These are phyloP conservation scores for Brasenia schreberi DNA, from an alignment of 164 flowering plant species.

Conservation along the genomic window DNA sequence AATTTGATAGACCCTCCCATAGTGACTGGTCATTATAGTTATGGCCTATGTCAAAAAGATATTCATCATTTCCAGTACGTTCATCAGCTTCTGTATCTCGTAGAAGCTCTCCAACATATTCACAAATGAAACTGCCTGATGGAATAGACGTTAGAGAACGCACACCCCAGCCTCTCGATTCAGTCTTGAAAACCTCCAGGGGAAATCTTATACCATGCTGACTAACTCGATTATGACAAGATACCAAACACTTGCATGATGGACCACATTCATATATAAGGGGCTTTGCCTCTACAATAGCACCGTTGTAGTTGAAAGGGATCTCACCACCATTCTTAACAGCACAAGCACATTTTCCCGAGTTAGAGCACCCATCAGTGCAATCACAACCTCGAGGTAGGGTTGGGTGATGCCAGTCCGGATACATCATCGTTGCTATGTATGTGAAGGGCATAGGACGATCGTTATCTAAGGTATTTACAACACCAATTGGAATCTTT, in stretches of 20 bases:
- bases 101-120: constrained; percentile 63
- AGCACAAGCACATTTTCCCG: constrained; percentile 42
- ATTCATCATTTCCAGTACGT: constrained; percentile 53
- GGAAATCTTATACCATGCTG: constrained; percentile 51
- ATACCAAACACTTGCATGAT: constrained; percentile 59
- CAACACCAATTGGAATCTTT: constrained; percentile 38
- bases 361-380: constrained; percentile 34
- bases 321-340: constrained; percentile 58
- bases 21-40: constrained; percentile 8
- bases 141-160: constrained; percentile 52
- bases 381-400: constrained; percentile 58
- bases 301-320: constrained; percentile 57
- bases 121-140: constrained; percentile 75
- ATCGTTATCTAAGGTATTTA: constrained; percentile 50
- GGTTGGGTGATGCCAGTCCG: constrained; percentile 29
- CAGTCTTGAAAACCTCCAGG: constrained; percentile 67
- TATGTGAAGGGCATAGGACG: constrained; percentile 47
- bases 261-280: constrained; percentile 76
- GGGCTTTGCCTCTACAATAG: constrained; percentile 56
- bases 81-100: constrained; percentile 58
- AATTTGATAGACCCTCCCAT: constrained; percentile 24
- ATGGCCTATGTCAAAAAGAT: constrained; percentile 64
- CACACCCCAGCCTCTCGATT: constrained; percentile 72
- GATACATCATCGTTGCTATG: constrained; percentile 40
- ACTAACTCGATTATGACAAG: constrained; percentile 60